Base-by-base conservation (phyloP, 1,139 yeast genomes). In the Candida glucosophila region DNA sequence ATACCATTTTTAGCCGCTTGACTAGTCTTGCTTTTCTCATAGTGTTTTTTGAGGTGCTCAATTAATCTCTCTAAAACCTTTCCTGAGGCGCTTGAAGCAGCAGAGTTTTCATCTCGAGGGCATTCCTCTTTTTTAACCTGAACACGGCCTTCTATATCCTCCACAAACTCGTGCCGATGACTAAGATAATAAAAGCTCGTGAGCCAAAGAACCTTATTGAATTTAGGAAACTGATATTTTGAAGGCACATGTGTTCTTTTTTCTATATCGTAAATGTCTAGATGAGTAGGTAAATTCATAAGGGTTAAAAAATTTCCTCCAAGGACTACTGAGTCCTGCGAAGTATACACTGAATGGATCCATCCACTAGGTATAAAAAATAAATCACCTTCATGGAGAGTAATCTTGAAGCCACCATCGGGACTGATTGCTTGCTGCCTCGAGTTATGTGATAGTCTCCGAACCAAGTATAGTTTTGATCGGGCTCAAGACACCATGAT, bases 271-370 rank as follows among this genome's bases (percentile, higher is more conserved):
- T 70, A 69, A 5, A 83, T 67, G 26, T 58, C 58, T 20, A 82
- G 49, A 43, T 86, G 94, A 36, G 66, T 74, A 8, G 57, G 54
- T 39, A 83, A 52, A 40, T 79, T 77, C 32, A 72, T 55, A 22
- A 73, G 46, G 1, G 93, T 82, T 17, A 86, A 54, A 45, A 76
- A 86, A 46, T 86, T 86, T 1, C 96, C 95, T 2, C 96, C 95
- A 29, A 86, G 72, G 3, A 86, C 86, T 2, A 85, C 55, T 0
- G 93, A 73, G 43, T 86, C 95, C 12, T 58, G 56, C 0, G 94
- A 92, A 0, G 95, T 85, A 42, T 75, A 74, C 0, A 86, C 96
- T 0, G 92, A 78, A 50, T 86, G 96, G 27, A 86, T 85, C 93
- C 95, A 86, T 0, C 95, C 95, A 27, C 93, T 75, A 2, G 96